Percentiles rank a stretch among this genome's conserved stretches.
Conservation (phyloP, 176 grass and related monocot species). For the Carex littledalei region DNA sequence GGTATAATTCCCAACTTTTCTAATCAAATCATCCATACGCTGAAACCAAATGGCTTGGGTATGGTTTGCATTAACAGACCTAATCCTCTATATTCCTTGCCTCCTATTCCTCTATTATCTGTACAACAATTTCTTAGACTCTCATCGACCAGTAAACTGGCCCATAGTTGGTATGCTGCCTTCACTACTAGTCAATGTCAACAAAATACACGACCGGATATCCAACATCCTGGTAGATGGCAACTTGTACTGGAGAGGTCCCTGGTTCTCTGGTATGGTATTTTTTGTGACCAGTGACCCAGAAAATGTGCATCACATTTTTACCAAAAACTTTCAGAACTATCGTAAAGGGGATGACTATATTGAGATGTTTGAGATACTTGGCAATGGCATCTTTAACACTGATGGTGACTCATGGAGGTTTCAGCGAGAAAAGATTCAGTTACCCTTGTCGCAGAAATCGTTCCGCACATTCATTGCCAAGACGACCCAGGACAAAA, state of each 20-base stretch:
- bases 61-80: background rate
- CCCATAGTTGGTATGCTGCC: conserved; percentile 23
- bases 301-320: conserved; percentile 26
- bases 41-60: background rate
- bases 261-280: conserved; percentile 10
- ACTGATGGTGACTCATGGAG: conserved; percentile 27
- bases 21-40: background rate
- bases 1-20: background rate
- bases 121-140: conserved; percentile 20
- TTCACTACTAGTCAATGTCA: conserved; percentile 1
- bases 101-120: background rate
- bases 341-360: conserved; percentile 32
- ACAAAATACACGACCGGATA: background rate
- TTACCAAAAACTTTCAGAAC: conserved; percentile 22
- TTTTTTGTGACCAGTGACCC: conserved; percentile 7
- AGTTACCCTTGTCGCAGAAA: background rate
- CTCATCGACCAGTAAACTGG: background rate
- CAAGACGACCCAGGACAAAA: conserved; percentile 2
- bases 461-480: background rate
- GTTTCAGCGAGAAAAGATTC: background rate
- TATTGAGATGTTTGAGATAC: conserved; percentile 22
- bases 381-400: conserved; percentile 24
- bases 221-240: background rate
- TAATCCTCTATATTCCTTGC: background rate
- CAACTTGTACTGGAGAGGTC: background rate